These are phyloP conservation scores for Aspergillus cavernicola DNA, from an alignment of 495 filamentous ascomycete species.

Conservation along the genomic window DNA sequence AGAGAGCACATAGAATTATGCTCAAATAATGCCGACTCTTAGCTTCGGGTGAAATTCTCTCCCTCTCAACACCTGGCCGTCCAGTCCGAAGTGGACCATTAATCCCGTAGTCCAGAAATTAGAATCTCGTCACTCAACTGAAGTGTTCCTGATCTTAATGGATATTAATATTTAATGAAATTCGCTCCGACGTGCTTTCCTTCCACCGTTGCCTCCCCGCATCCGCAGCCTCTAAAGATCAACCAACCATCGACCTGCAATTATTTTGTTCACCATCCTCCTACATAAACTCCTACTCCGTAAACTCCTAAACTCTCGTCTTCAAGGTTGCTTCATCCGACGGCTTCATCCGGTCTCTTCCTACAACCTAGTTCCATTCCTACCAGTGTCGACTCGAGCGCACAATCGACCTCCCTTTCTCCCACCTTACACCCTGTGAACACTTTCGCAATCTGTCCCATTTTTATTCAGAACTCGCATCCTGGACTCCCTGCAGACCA, in stretches of 20 bases:
- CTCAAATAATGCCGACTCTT: too few relatives aligned
- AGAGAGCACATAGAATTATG: too few relatives aligned
- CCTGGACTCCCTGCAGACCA: neutral
- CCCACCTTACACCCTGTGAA: neutral
- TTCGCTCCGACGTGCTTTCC: neutral
- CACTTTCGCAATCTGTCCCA: neutral
- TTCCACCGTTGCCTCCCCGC: neutral
- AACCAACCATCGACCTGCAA: neutral
- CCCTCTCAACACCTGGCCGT: too few relatives aligned
- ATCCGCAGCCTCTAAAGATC: neutral
- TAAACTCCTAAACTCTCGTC: neutral
- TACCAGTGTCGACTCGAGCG: neutral
- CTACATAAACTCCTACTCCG: too few relatives aligned
- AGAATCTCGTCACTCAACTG: too few relatives aligned
- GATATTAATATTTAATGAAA: too few relatives aligned
- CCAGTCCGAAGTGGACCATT: too few relatives aligned
- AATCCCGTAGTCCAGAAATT: too few relatives aligned
- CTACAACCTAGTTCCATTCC: neutral
- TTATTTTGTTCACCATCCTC: too few relatives aligned
- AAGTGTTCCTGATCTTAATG: too few relatives aligned
- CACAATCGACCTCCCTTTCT: neutral
- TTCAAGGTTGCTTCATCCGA: neutral
- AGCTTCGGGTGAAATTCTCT: too few relatives aligned
- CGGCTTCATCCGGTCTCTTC: neutral
- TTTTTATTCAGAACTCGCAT: neutral